Percentiles rank a stretch among this genome's conserved stretches.
phyloP scores from a whole-genome alignment of 352 stramenopile species.

The Phytophthora lateralis region DNA sequence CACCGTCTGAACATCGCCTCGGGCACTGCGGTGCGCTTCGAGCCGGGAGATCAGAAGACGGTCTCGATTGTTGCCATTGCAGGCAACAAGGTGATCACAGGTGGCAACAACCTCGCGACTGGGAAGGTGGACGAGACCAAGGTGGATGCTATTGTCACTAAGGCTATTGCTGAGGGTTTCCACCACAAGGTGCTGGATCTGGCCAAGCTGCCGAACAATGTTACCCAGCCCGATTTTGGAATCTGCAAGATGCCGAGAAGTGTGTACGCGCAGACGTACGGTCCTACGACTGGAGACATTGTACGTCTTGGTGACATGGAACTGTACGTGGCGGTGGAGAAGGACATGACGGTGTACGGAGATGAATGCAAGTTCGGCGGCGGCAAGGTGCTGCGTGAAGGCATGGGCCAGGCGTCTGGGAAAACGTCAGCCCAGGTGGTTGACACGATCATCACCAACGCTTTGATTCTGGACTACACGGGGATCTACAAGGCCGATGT shows the following conservation, averaged over 20 bases:
- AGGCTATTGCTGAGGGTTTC: constrained; percentile 57
- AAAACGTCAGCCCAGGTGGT: constrained; percentile 61
- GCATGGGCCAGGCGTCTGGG: constrained; percentile 76
- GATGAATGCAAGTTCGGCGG: constrained; percentile 96
- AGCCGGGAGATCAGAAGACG: constrained; percentile 96
- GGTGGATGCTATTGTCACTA: constrained; percentile 62
- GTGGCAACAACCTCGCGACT: constrained; percentile 90
- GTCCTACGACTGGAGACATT: constrained; percentile 94
- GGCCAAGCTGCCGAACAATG: constrained; percentile 25
- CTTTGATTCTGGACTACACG: constrained; percentile 94
- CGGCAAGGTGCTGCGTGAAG: constrained; percentile 91
- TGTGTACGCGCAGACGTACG: constrained; percentile 92
- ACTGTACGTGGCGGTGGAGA: constrained; percentile 91
- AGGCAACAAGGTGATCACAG: constrained; percentile 86
- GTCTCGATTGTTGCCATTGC: constrained; percentile 94
- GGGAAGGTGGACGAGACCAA: constrained; percentile 72
- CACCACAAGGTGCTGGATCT: constrained; percentile 58
- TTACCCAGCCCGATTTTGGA: constrained; percentile 36
- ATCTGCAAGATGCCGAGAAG: constrained; percentile 62
- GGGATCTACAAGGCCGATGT: constrained; percentile 97
- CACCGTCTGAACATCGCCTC: constrained; percentile 94
- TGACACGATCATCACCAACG: constrained; percentile 98
- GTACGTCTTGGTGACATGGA: constrained; percentile 94
- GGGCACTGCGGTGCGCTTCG: constrained; percentile 94
- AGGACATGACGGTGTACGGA: constrained; percentile 83